Conservation (phyloP, 2,329 filamentous ascomycete species). For the Diaporthe nobilis region DNA sequence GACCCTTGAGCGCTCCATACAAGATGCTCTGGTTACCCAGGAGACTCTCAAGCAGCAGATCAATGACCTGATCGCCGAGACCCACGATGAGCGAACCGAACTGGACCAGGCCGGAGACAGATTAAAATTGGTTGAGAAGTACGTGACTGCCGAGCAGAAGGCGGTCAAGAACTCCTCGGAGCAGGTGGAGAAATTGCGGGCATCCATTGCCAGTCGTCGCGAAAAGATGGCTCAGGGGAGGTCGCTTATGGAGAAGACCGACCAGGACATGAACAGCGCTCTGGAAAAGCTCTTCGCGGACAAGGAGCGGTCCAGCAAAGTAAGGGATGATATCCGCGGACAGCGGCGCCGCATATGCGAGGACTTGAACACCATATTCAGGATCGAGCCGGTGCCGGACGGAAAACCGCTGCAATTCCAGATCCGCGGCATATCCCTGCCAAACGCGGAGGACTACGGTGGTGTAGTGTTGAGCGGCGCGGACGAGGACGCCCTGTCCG, state of each 20-base stretch:
- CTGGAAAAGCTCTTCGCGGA: constrained; percentile 71
- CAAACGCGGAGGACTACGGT: constrained; percentile 82
- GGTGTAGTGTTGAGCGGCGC: constrained; percentile 56
- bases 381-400: constrained; percentile 76
- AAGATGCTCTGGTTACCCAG: constrained; percentile 86
- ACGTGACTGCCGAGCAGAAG: constrained; percentile 75
- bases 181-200: constrained; percentile 76
- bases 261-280: constrained; percentile 73
- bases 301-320: constrained; percentile 67
- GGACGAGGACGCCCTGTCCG: constrained; percentile 81
- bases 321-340: constrained; percentile 79
- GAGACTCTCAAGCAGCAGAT: constrained; percentile 84
- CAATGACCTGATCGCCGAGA: constrained; percentile 66
- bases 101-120: constrained; percentile 65
- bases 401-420: constrained; percentile 81
- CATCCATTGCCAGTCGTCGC: constrained; percentile 75
- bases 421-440: constrained; percentile 83
- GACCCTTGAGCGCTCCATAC: constrained; percentile 90
- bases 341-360: constrained; percentile 91
- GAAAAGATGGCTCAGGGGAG: constrained; percentile 77
- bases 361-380: constrained; percentile 83
- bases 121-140: constrained; percentile 62
- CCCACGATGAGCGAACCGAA: constrained; percentile 54
- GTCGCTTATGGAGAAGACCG: constrained; percentile 69
- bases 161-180: constrained; percentile 73